phyloP scores from a whole-genome alignment of 768 basidiomycete genomes.

The Hysterangium stoloniferum region DNA sequence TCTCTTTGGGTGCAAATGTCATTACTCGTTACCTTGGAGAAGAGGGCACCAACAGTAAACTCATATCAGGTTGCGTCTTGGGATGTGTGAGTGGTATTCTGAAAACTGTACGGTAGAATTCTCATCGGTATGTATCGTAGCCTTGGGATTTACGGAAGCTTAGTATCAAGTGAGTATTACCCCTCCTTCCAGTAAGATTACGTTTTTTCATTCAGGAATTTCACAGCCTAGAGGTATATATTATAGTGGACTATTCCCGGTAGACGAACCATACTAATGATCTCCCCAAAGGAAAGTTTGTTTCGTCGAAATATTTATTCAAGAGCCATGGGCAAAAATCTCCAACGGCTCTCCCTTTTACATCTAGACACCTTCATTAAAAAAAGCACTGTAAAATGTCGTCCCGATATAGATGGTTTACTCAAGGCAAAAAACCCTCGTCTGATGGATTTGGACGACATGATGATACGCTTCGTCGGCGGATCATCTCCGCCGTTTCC shows the following conservation, averaged over 20 bases:
- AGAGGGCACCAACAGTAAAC: conserved; percentile 56
- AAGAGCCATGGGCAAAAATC: conserved; percentile 70
- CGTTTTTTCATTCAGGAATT: neutral
- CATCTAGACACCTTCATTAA: conserved; percentile 41
- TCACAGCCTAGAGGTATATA: conserved; percentile 7
- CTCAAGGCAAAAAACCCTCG: conserved; percentile 44
- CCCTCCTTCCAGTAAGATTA: conserved; percentile 3
- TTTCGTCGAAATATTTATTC: conserved; percentile 44
- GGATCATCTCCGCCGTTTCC: conserved; percentile 37
- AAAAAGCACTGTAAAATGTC: conserved; percentile 23
- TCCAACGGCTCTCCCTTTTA: conserved; percentile 43
- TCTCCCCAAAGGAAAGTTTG: conserved; percentile 27
- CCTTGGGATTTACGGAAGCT: conserved; percentile 43
- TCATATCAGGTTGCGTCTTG: conserved; percentile 59
- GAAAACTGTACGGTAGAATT: too few species aligned
- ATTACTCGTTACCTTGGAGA: conserved; percentile 85
- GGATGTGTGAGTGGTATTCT: conserved; percentile 55
- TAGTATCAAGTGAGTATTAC: conserved; percentile 23
- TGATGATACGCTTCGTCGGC: conserved; percentile 60
- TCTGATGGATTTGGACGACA: conserved; percentile 50
- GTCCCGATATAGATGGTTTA: conserved; percentile 32
- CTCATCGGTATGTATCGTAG: too few species aligned
- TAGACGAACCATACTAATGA: too few species aligned
- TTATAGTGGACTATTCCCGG: too few species aligned
- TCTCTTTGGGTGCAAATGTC: conserved; percentile 91